These are phyloP conservation scores for Rhizoctonia solani DNA, from an alignment of 1,284 basidiomycete genomes.

Conservation along the genomic window DNA sequence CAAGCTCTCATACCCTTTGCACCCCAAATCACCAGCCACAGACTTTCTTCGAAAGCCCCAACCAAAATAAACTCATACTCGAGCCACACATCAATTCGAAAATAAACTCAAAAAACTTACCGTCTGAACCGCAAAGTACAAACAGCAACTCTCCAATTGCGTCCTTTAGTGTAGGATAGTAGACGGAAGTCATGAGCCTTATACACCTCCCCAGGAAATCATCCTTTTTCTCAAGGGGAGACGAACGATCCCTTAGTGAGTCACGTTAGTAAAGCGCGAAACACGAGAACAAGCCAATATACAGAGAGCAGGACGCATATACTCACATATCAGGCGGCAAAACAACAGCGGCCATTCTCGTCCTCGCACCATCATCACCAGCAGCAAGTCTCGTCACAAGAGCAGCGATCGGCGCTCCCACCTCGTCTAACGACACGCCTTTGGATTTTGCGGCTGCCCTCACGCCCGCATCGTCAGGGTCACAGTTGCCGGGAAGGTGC, in stretches of 20 bases:
- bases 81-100: too few species aligned
- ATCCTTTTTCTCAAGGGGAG: constrained; percentile 68
- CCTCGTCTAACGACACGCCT: constrained; percentile 66
- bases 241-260: constrained; percentile 64
- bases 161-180: constrained; percentile 71
- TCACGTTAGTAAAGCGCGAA: background rate
- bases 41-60: too few species aligned
- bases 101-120: constrained; percentile 52
- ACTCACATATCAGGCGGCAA: constrained; percentile 68
- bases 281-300: background rate
- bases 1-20: too few species aligned
- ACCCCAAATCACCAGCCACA: too few species aligned
- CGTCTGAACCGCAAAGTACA: constrained; percentile 76
- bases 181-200: constrained; percentile 73
- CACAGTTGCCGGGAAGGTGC: constrained; percentile 66
- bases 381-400: constrained; percentile 71
- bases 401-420: constrained; percentile 72
- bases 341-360: constrained; percentile 64
- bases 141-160: constrained; percentile 85
- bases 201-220: constrained; percentile 78
- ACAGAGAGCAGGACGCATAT: background rate
- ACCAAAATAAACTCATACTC: too few species aligned
- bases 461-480: constrained; percentile 65
- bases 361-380: constrained; percentile 61
- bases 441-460: constrained; percentile 56